Base-by-base conservation (phyloP, 2,329 filamentous ascomycete species). In the Fonsecaea nubica region DNA sequence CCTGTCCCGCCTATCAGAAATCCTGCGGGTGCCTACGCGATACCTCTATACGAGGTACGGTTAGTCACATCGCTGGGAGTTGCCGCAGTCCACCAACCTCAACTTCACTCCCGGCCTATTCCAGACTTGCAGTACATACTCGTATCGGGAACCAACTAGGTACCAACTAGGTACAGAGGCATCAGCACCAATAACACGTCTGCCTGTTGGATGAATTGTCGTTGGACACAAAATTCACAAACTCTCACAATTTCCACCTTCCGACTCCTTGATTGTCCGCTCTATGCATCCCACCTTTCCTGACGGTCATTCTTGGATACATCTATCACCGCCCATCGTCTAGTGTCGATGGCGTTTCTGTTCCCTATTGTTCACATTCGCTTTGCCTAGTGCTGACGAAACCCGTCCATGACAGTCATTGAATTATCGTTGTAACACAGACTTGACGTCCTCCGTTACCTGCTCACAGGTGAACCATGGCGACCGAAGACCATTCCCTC, bases 391-490 rank as follows among this genome's bases (percentile, higher is more conserved):
- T 50, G 45, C 45, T 50, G 45, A 50, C 45, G 45, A 50, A 50
- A 50, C 45, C 18, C 9, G 25, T 50, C 21, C 13, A 50, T 50
- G 21, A 50, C 45, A 25, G 45, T 50, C 45, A 30, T 13, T 30
- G 45, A 9, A 30, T 18, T 50, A 50, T 50, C 25, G 45, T 15
- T 21, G 45, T 50, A 50, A 50, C 45, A 50, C 45, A 50, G 18
- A 15, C 45, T 50, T 50, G 18, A 48, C 45, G 9, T 50, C 1
- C 15, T 25, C 45, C 18, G 10, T 12, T 50, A 12, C 45, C 45
- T 30, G 21, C 18, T 10, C 45, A 50, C 45, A 50, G 45, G 45
- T 10, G 45, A 30, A 66, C 21, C 30, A 80, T 79, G 78, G 73
- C 72, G 59, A 64, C 69, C 67, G 62, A 74, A 63, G 36, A 61